Evolutionary conservation across 2,329 filamentous ascomycete species (phyloP).

Genomic region (Pseudodiploospora longispora): DNA sequence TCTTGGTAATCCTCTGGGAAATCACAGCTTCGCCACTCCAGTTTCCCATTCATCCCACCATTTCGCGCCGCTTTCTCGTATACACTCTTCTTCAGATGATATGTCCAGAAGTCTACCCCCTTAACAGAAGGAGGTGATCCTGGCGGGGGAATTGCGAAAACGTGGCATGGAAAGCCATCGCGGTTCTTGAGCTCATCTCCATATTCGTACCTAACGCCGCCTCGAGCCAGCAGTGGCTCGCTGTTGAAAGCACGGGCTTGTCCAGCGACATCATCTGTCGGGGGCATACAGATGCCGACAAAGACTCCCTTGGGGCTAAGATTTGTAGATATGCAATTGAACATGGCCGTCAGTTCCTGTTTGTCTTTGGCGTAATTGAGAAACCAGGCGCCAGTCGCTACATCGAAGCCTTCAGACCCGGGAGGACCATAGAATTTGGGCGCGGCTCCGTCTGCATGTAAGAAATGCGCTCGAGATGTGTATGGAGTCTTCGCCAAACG

Average conservation of each 20-base stretch:
- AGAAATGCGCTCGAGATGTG: background rate
- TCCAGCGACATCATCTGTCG: slow-evolving; percentile 2
- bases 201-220: background rate
- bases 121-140: background rate
- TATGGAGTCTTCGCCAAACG: background rate
- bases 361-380: slow-evolving; percentile 6
- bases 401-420: background rate
- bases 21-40: slow-evolving; percentile 3
- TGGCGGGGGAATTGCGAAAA: background rate
- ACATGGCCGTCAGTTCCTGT: slow-evolving; percentile 6
- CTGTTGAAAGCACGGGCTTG: background rate
- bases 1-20: too few relatives aligned
- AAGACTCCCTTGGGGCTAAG: slow-evolving; percentile 9
- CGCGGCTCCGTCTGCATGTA: background rate
- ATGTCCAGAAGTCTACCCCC: slow-evolving; percentile 5
- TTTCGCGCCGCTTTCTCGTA: slow-evolving; percentile 7
- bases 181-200: background rate
- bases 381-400: slow-evolving; percentile 7
- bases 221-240: background rate
- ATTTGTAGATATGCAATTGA: slow-evolving; percentile 7
- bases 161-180: background rate
- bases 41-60: slow-evolving; percentile 6
- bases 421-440: background rate
- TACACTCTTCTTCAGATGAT: slow-evolving; percentile 6
- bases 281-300: slow-evolving; percentile 5